A percentile compares a stretch with the other conserved stretches of the same genome.
These are phyloP conservation scores for Arctium lappa DNA, from an alignment of 129 eudicot species.

Conservation along the genomic window DNA sequence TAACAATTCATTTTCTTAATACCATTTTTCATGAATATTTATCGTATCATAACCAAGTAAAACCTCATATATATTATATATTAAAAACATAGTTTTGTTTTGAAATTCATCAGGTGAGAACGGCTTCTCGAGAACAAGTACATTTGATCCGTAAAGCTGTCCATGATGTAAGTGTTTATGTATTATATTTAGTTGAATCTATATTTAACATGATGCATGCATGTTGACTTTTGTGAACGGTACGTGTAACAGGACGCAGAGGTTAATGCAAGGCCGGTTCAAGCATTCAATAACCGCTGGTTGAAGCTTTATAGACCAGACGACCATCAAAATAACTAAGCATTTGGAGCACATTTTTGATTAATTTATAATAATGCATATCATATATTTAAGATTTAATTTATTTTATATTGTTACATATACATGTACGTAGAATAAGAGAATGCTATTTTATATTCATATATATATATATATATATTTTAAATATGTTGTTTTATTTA, in stretches of 20 bases:
- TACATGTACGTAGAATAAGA: background rate
- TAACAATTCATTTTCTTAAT: background rate
- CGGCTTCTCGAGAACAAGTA: slow-evolving; percentile 48
- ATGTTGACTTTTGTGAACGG: background rate
- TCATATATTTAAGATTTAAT: background rate
- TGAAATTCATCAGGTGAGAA: slow-evolving; percentile 43
- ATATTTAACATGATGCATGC: background rate
- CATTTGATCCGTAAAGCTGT: slow-evolving; percentile 42
- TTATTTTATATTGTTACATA: background rate
- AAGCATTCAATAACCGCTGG: slow-evolving; percentile 39
- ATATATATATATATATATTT: background rate
- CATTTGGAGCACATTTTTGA: background rate
- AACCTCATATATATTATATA: background rate
- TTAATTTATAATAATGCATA: too few relatives aligned
- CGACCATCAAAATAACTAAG: background rate
- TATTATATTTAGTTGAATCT: background rate
- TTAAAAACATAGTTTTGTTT: background rate
- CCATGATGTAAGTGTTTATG: slow-evolving; percentile 49
- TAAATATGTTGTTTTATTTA: background rate
- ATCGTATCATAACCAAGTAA: background rate
- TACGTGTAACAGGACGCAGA: slow-evolving; percentile 26
- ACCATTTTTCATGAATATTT: background rate
- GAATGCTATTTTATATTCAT: background rate
- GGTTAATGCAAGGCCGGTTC: slow-evolving; percentile 55
- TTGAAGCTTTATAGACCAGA: slow-evolving; percentile 39